Evolutionary conservation across 1,139 yeast genomes (phyloP).

Genomic region (Candida sanyaensis): DNA sequence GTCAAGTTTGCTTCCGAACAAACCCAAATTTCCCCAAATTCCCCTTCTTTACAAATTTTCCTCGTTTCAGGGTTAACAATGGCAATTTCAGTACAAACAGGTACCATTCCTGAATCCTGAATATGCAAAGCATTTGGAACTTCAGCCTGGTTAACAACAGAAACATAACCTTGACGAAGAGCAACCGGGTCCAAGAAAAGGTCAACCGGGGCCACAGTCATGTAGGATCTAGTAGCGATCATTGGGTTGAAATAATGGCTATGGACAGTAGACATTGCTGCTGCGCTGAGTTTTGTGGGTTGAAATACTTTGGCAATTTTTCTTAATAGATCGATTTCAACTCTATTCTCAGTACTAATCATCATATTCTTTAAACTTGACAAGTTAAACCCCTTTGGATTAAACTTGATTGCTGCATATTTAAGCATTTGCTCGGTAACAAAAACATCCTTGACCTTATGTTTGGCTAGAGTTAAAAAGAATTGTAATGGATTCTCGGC

Average conservation of each 20-base stretch:
- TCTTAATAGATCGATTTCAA: slow-evolving; percentile 61
- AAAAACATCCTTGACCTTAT: slow-evolving; percentile 83
- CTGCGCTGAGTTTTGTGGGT: slow-evolving; percentile 63
- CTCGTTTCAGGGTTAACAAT: slow-evolving; percentile 94
- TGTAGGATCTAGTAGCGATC: slow-evolving; percentile 80
- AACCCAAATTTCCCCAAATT: slow-evolving; percentile 97
- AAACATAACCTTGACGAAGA: slow-evolving; percentile 81
- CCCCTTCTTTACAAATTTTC: slow-evolving; percentile 82
- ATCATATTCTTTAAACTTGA: slow-evolving; percentile 75
- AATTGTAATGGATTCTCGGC: slow-evolving; percentile 76
- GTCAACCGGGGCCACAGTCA: slow-evolving; percentile 88
- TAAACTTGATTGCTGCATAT: slow-evolving; percentile 64
- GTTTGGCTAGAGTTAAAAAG: slow-evolving; percentile 69
- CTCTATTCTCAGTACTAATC: slow-evolving; percentile 79
- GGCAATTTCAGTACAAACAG: slow-evolving; percentile 90
- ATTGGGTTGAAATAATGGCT: slow-evolving; percentile 82
- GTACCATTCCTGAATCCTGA: slow-evolving; percentile 96
- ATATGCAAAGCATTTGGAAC: slow-evolving; percentile 70
- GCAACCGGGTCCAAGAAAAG: slow-evolving; percentile 87
- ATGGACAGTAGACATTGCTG: slow-evolving; percentile 77
- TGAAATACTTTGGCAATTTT: slow-evolving; percentile 65
- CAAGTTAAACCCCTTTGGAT: slow-evolving; percentile 68
- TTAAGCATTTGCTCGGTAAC: slow-evolving; percentile 84
- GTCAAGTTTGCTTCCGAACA: slow-evolving; percentile 80
- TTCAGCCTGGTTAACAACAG: slow-evolving; percentile 73